Evolutionary conservation across 2,329 filamentous ascomycete species (phyloP).

Genomic region (Metarhizium album): DNA sequence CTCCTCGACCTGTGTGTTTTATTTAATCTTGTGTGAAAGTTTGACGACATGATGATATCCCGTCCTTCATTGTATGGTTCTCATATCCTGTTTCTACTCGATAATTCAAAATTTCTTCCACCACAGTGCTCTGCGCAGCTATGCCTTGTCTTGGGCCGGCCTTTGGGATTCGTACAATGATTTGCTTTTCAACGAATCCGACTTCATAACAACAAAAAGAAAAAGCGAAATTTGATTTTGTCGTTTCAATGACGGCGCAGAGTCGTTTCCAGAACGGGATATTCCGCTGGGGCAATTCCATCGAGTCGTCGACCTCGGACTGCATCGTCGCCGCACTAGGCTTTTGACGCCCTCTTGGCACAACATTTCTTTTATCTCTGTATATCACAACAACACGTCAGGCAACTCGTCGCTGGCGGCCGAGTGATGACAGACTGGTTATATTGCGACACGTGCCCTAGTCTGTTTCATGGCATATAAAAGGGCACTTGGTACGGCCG

Average conservation of each 20-base stretch:
- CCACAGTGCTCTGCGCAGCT: neutral
- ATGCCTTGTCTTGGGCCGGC: neutral
- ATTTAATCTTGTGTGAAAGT: neutral
- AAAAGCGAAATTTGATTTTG: too few species aligned
- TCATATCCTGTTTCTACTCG: neutral
- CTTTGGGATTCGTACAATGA: neutral
- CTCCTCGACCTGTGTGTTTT: neutral
- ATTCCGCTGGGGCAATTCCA: neutral
- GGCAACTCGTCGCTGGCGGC: too few species aligned
- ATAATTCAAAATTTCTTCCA: neutral
- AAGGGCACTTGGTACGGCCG: too few species aligned
- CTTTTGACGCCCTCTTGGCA: neutral
- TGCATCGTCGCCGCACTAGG: neutral
- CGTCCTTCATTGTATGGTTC: neutral
- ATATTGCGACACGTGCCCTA: too few species aligned
- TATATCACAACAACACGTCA: too few species aligned
- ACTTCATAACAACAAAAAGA: too few species aligned
- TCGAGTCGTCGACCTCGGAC: neutral
- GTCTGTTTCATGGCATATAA: too few species aligned
- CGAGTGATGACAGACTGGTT: too few species aligned
- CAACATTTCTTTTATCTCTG: neutral
- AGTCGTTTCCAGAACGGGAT: neutral
- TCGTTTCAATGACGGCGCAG: neutral
- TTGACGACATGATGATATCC: conserved; percentile 6
- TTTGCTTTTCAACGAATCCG: neutral